phyloP scores from a whole-genome alignment of 2,329 filamentous ascomycete species.

The Colletotrichum sojae region DNA sequence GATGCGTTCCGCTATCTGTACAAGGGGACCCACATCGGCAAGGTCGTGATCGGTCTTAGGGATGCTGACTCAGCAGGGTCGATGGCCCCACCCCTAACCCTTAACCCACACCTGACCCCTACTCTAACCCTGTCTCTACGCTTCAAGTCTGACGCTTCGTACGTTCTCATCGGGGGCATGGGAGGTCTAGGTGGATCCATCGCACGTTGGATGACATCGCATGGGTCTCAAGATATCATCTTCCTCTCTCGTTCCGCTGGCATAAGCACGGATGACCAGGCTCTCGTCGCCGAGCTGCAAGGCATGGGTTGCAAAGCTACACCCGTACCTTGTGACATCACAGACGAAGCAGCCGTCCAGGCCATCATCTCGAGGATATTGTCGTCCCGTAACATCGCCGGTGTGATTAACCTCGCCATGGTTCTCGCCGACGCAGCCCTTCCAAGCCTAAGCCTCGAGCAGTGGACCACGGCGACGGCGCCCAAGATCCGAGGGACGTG shows the following conservation, averaged over 20 bases:
- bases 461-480: conserved; percentile 52
- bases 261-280: not conserved
- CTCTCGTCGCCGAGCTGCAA: not conserved
- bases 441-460: conserved; percentile 51
- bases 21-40: conserved; percentile 59
- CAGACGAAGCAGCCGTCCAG: not conserved
- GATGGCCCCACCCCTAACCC: no score
- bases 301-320: not conserved
- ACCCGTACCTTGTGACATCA: not conserved
- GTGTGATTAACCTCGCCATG: conserved; percentile 28
- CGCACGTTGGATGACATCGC: conserved; percentile 48
- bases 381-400: conserved; percentile 15
- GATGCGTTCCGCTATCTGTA: conserved; percentile 62
- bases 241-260: conserved; percentile 47
- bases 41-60: conserved; percentile 54
- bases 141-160: conserved; percentile 25
- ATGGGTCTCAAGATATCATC: conserved; percentile 47
- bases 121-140: no score
- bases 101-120: no score
- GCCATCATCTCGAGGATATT: not conserved
- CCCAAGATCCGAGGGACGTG: conserved; percentile 59
- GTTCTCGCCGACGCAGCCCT: conserved; percentile 42
- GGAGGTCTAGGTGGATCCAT: conserved; percentile 49
- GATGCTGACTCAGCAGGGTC: not conserved
- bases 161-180: conserved; percentile 50